Base-by-base conservation (phyloP, 2,329 filamentous ascomycete genomes). In the Pseudopithomyces maydicus region DNA sequence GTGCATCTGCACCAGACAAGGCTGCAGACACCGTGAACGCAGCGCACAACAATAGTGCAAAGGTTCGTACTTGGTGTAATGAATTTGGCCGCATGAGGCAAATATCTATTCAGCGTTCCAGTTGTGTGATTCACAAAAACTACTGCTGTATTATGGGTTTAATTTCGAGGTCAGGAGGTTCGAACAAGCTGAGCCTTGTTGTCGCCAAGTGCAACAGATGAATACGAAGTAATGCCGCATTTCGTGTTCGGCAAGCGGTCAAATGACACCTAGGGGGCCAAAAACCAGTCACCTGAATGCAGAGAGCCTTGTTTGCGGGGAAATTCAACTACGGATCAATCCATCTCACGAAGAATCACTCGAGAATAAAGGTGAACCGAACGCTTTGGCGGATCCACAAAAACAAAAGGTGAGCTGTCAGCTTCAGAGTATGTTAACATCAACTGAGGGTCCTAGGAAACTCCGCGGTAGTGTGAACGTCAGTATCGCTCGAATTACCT, bases 11-110 rank as follows among this genome's bases (percentile, higher is more conserved):
- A 7, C 23, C 45, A 7, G 45, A 15, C 29, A 32, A 48, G 19
- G 33, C 45, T 48, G 45, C 14, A 17, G 17, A 2, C n/a, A 57
- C 62, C 36, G 44, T 23, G 38, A 41, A 19, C n/a, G 38, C n/a
- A 19, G n/a, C 19, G 38, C 38, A 19, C n/a, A 41, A 17, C 38
- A 41, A 19, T 19, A 41, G n/a, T 17, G 38, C n/a, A 14, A 14
- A 36, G 12, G 35, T 14, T 11, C 15, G 35, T 14, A 3, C 11
- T 36, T n/a, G 35, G 19, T 10, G 38, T 15, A 19, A 19, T 8
- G 5, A 17, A 19, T 17, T 3, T 41, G 38, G n/a, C 3, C 38
- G n/a, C n/a, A 41, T 17, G n/a, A 38, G 38, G n/a, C n/a, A 10
- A 8, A 41, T 2, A 17, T 15, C 6, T 41, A 19, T 6, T 17